Base-by-base conservation (phyloP, 2,329 filamentous ascomycete genomes). In the Neonectria magnoliae region DNA sequence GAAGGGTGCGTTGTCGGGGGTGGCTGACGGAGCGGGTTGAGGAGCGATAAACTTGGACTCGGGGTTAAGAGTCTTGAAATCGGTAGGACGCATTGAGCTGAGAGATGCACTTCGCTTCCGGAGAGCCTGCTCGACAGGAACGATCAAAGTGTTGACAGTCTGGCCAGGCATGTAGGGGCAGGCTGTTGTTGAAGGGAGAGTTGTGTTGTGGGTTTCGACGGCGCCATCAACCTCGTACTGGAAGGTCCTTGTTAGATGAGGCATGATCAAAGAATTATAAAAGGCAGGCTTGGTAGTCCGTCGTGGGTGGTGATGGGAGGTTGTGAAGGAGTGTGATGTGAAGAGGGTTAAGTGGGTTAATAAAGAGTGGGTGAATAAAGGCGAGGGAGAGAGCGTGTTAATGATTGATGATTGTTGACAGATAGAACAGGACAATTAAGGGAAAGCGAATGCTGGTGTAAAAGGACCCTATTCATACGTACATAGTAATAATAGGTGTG, bases 401-500 rank as follows among this genome's bases (percentile, higher is more conserved):
- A 36, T 55, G 64, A 59, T 59, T 59, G 60, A 56, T 60, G 48
- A 55, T 55, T 69, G 60, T 54, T 60, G 48, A 56, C 52, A 67
- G 38, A 42, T n/a, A 20, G 8, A 51, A 52, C 10, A n/a, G 11
- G 33, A 47, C 41, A 45, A 9, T 38, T 31, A 52, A 53, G 33
- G 53, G 33, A 52, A 41, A 38, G 29, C 20, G 44, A 60, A 61
- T 52, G 56, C 33, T 47, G 57, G 52, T 59, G 44, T 54, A 57
- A 31, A 67, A 56, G 57, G 60, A 69, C 56, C 50, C 42, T 64
- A 72, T 60, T 65, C 57, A 62, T 62, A 55, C 92, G 81, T 83
- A 97, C 93, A 81, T 96, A 98, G 84, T 97, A 98, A 86, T 95
- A 98, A 80, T 98, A 98, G 16, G 91, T 96, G 65, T 91, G 89